phyloP scores from a whole-genome alignment of 768 basidiomycete species.

The Leccinum obscurum region DNA sequence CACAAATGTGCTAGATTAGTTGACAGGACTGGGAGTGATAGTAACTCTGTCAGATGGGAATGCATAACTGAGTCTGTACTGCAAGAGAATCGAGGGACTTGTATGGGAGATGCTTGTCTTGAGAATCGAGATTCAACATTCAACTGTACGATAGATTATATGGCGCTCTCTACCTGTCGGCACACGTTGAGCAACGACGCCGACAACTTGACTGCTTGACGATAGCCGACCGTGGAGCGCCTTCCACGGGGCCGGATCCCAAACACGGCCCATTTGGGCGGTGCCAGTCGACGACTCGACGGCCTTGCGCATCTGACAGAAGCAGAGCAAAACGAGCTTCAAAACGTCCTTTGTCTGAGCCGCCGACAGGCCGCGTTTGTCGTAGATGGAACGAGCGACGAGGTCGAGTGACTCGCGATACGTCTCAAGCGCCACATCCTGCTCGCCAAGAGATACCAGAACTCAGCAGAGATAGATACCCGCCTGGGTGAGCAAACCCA shows the following conservation, averaged over 20 bases:
- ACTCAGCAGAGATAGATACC: too few species aligned
- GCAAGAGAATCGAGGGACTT: too few species aligned
- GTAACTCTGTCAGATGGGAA: too few species aligned
- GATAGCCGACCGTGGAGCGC: slow-evolving; percentile 47
- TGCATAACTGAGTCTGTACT: too few species aligned
- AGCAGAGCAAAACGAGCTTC: slow-evolving; percentile 62
- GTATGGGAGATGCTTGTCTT: too few species aligned
- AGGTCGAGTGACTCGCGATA: slow-evolving; percentile 34
- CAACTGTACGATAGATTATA: too few species aligned
- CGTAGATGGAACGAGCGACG: slow-evolving; percentile 49
- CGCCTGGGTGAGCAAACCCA: too few species aligned
- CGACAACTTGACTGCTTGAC: slow-evolving; percentile 57
- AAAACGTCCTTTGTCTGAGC: slow-evolving; percentile 78
- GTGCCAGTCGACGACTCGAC: slow-evolving; percentile 29
- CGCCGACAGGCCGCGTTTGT: slow-evolving; percentile 48
- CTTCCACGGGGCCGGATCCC: slow-evolving; percentile 64
- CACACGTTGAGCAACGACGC: slow-evolving; percentile 61
- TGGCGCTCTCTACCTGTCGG: slow-evolving; percentile 52
- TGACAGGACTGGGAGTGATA: too few species aligned
- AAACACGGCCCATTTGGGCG: slow-evolving; percentile 35
- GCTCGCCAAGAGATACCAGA: too few species aligned
- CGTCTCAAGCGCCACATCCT: too few species aligned
- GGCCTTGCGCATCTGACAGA: slow-evolving; percentile 62
- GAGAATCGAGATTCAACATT: too few species aligned
- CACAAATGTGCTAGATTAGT: too few species aligned